These are phyloP conservation scores for Acacia crassicarpa DNA, from an alignment of 306 rosid species.

Conservation along the genomic window DNA sequence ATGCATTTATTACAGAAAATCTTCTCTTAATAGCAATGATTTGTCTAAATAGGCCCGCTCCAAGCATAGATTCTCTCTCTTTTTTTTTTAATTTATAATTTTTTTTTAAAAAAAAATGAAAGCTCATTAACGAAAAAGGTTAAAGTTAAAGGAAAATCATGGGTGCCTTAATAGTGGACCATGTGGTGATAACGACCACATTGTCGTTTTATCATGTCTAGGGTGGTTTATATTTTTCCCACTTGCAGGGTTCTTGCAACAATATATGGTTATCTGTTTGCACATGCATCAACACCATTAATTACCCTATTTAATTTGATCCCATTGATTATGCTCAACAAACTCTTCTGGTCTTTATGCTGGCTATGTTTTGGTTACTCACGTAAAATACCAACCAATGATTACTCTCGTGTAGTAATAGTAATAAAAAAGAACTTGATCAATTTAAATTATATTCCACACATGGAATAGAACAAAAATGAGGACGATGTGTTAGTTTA, in stretches of 20 bases:
- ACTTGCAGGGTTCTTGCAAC: neutral
- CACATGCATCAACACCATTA: slow-evolving; percentile 3
- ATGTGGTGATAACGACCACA: slow-evolving; percentile 42
- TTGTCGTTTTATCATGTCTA: slow-evolving; percentile 32
- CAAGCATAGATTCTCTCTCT: slow-evolving; percentile 38
- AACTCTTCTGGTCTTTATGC: neutral
- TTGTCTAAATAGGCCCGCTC: slow-evolving; percentile 22
- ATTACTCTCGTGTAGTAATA: neutral
- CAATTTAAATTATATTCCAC: neutral
- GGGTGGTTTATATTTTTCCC: slow-evolving; percentile 29
- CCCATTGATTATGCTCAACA: neutral
- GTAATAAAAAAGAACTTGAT: neutral
- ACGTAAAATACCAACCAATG: neutral
- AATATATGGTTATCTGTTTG: slow-evolving; percentile 6
- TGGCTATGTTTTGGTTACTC: neutral
- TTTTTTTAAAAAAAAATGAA: neutral
- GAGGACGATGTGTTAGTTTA: neutral
- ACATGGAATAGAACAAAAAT: neutral
- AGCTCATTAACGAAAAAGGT: slow-evolving; percentile 26
- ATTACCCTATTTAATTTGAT: neutral
- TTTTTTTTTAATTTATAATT: neutral
- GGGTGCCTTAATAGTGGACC: slow-evolving; percentile 43
- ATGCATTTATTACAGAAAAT: slow-evolving; percentile 9
- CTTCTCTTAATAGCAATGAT: neutral
- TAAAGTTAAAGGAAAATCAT: slow-evolving; percentile 31